Evolutionary conservation across 306 rosid species (phyloP).

Genomic region (Alnus glutinosa): DNA sequence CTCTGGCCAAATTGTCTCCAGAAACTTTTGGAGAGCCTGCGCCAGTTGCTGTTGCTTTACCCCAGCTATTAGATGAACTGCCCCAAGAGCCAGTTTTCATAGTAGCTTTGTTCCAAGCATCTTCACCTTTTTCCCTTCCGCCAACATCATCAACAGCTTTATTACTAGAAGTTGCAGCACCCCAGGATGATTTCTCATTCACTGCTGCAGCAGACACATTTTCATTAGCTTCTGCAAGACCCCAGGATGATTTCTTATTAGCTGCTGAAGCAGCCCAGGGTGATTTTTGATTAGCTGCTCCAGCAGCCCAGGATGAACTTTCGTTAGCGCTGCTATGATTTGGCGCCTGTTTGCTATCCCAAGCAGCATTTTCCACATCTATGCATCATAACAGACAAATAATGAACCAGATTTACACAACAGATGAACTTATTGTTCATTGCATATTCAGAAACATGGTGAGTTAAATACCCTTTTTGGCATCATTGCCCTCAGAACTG

Average conservation of each 20-base stretch:
- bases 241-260: neutral
- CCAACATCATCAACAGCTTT: constrained; percentile 40
- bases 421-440: neutral
- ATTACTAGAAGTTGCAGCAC: constrained; percentile 45
- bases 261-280: neutral
- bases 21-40: constrained; percentile 11
- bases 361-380: constrained; percentile 57
- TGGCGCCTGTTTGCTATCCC: constrained; percentile 60
- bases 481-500: constrained; percentile 42
- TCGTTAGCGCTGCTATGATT: neutral
- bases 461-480: constrained; percentile 34
- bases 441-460: constrained; percentile 4
- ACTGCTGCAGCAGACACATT: neutral
- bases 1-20: constrained; percentile 29
- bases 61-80: constrained; percentile 33
- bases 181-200: constrained; percentile 55
- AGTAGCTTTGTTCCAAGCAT: constrained; percentile 41
- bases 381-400: constrained; percentile 23
- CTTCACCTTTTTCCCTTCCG: constrained; percentile 55
- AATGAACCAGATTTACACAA: constrained; percentile 15
- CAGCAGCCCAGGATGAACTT: constrained; percentile 43
- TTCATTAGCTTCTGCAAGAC: neutral
- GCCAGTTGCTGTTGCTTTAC: constrained; percentile 32
- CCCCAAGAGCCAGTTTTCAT: constrained; percentile 33
- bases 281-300: constrained; percentile 3